Base-by-base conservation (phyloP, 2,329 filamentous ascomycete species). In the Karstenula rhodostoma region DNA sequence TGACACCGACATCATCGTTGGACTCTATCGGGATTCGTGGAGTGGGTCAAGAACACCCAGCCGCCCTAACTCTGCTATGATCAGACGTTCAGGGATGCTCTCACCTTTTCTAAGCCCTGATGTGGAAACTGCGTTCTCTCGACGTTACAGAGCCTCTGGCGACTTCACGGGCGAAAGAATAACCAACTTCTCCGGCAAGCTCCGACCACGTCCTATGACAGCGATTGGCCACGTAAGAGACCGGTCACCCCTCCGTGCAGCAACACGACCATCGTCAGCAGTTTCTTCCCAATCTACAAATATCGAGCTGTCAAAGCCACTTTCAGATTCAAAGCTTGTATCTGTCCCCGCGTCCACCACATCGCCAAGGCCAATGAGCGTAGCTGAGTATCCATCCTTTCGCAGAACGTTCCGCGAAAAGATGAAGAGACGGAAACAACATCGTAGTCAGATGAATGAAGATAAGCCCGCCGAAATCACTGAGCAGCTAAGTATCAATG, bases 401-500 rank as follows among this genome's bases (percentile, higher is more conserved):
- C 55, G 51, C 2, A 56, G 56, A 48, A 55, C 44, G 4, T 59
- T 57, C 17, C 49, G 40, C 4, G 50, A 13, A 15, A 60, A 56
- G 19, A 62, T 58, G 55, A 27, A 40, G 44, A 56, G 19, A 33
- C 51, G 35, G 23, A 57, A 43, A 46, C 35, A 32, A 35, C 42
- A 23, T 42, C 49, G 27, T 17, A 7, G 29, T 22, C 6, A 5
- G 2, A 25, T 22, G 2, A 27, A 33, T 17, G 29, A 42, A 7
- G 37, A 52, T 15, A 43, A 59, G 6, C 10, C 57, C 0, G 4
- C 32, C n/a, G 33, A 17, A n/a, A 56, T 56, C 13, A 40, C 47
- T 1, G 53, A 63, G 2, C 61, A 69, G 22, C 57, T 76, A 22
- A 46, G 67, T 9, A 71, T 92, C 3, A 76, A 71, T 22, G 74